Base-by-base conservation (phyloP, 352 stramenopile species). In the Phytophthora hybrid region DNA sequence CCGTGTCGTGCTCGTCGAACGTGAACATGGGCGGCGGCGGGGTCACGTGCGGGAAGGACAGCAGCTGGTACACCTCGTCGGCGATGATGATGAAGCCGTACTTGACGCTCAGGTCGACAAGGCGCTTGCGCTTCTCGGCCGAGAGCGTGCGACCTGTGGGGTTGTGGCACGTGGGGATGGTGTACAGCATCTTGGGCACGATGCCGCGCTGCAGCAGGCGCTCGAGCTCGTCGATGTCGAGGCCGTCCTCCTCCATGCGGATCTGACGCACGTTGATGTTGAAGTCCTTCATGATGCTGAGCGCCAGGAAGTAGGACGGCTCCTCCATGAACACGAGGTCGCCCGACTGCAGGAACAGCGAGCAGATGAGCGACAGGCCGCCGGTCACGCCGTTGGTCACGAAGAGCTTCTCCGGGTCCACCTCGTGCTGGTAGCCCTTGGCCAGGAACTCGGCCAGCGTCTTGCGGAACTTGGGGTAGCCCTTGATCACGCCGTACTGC, bases 51-150 rank as follows among this genome's bases (percentile, higher is more conserved):
- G 92, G 87, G 82, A 97, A 99, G 71, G 96, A 97, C 52, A 99
- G 80, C 56, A 99, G 81, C 80, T 99, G 93, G 87, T 99, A 99
- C 29, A 98, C 95, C 77, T 99, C 96, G 73, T 99, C 95, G 19
- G 92, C 90, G 31, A 98, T 81, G 61, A 98, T 83, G 31, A 98
- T 73, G 73, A 99, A 97, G 77, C 84, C 83, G 82, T 98, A 97
- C 74, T 94, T 75, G 32, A 93, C 81, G 56, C 89, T 94, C 71
- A 99, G 91, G 57, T 88, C 80, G 13, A 96, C 93, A 54, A 99
- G 81, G 71, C 90, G 90, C 71, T 89, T 85, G 69, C 94, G 84
- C 80, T 98, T 96, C 53, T 89, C 84, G 2, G 86, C 69, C 44
- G 89, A 93, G 57, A 98, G 84, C 21, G 93, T 97, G 63, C 82